Evolutionary conservation across 805 yeast genomes (phyloP).

Genomic region (Candida chauliodis): DNA sequence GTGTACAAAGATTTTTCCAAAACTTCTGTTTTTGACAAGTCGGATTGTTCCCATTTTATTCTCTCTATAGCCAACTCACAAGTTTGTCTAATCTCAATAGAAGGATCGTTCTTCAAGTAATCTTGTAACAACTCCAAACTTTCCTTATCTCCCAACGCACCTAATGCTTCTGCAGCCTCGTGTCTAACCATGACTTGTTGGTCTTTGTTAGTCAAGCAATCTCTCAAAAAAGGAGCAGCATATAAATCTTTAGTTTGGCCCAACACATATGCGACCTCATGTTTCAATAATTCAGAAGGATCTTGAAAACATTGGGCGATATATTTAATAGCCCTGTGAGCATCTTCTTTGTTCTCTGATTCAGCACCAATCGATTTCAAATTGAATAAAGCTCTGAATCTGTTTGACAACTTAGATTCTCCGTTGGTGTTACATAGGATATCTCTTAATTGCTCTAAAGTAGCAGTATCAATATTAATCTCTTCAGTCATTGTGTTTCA

Average conservation of each 20-base stretch:
- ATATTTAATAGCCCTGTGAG: conserved; percentile 69
- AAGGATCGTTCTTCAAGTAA: conserved; percentile 69
- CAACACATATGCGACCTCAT: conserved; percentile 94
- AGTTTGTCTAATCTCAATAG: conserved; percentile 89
- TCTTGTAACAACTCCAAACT: conserved; percentile 64
- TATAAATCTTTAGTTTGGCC: conserved; percentile 89
- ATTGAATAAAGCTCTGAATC: conserved; percentile 93
- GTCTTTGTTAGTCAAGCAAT: conserved; percentile 56
- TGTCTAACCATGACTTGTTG: conserved; percentile 98
- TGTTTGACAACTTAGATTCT: conserved; percentile 67
- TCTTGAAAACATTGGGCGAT: conserved; percentile 82
- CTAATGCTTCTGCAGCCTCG: conserved; percentile 98
- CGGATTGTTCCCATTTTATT: conserved; percentile 87
- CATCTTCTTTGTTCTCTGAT: conserved; percentile 46
- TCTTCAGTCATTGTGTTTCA: conserved; percentile 10
- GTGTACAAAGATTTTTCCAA: conserved; percentile 75
- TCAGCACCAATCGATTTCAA: conserved; percentile 84
- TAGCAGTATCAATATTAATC: conserved; percentile 38
- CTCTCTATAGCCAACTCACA: conserved; percentile 96
- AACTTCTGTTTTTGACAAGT: conserved; percentile 58
- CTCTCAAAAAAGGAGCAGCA: conserved; percentile 73
- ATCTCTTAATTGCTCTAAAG: conserved; percentile 68
- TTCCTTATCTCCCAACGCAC: conserved; percentile 83
- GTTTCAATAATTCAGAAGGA: conserved; percentile 86
- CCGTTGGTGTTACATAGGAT: conserved; percentile 65